Base-by-base conservation (phyloP, 1,284 basidiomycete species). In the Clitocybe nebularis region DNA sequence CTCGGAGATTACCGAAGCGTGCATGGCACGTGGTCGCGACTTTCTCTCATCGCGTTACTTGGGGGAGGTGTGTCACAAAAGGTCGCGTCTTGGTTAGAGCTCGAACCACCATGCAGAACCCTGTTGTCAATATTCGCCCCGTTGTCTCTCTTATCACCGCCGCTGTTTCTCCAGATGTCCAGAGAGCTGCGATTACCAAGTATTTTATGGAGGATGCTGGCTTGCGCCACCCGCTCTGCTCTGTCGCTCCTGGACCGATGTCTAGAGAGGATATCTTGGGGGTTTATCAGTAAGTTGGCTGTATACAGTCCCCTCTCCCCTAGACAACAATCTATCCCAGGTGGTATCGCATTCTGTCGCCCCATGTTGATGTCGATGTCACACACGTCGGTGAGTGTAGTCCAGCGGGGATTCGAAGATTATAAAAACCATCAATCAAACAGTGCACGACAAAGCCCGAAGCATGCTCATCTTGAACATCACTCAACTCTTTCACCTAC, bases 31-130 rank as follows among this genome's bases (percentile, higher is more conserved):
- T n/a, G n/a, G n/a, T n/a, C n/a, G n/a, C n/a, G n/a, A n/a, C n/a
- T n/a, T n/a, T n/a, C n/a, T n/a, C n/a, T n/a, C n/a, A n/a, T n/a
- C n/a, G n/a, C n/a, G n/a, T n/a, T n/a, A n/a, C n/a, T n/a, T n/a
- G n/a, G n/a, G n/a, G n/a, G n/a, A n/a, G n/a, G n/a, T n/a, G n/a
- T n/a, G n/a, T n/a, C n/a, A n/a, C n/a, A n/a, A n/a, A n/a, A n/a
- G n/a, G n/a, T n/a, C n/a, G n/a, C n/a, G n/a, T n/a, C n/a, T n/a
- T n/a, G n/a, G n/a, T n/a, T n/a, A n/a, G n/a, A n/a, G n/a, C n/a
- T n/a, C n/a, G n/a, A n/a, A n/a, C n/a, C n/a, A n/a, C n/a, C n/a
- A 83, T 83, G 79, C 63, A 83, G 47, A 61, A 77, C 47, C 79
- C 79, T 4, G 58, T 54, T n/a, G 45, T 57, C 16, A 79, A 83